These are phyloP conservation scores for Quercus phellos DNA, from an alignment of 331 rosid species.

Conservation along the genomic window DNA sequence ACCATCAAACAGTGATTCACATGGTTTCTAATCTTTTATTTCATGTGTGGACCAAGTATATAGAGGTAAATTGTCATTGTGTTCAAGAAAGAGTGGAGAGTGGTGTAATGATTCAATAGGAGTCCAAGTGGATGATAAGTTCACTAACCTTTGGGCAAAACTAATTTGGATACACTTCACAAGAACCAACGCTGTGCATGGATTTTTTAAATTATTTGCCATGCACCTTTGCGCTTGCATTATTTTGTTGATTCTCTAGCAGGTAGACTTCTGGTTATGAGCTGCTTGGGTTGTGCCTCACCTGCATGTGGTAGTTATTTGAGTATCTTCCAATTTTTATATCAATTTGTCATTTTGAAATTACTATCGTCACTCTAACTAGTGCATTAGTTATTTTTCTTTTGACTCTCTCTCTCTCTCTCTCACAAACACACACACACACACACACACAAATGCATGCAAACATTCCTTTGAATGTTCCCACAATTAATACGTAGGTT, in stretches of 20 bases:
- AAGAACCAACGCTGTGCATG: neutral
- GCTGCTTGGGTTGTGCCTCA: neutral
- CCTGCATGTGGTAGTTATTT: neutral
- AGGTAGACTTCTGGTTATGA: neutral
- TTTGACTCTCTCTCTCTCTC: neutral
- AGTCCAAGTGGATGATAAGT: too few species aligned
- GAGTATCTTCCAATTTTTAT: neutral
- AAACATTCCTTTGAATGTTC: neutral
- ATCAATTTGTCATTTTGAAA: too few species aligned
- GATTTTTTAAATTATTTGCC: neutral
- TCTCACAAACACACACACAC: neutral
- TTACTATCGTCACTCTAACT: too few species aligned
- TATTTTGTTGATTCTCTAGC: neutral
- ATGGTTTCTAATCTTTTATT: too few species aligned
- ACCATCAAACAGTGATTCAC: too few species aligned
- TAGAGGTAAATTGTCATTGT: too few species aligned
- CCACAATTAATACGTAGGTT: neutral
- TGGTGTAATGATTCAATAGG: too few species aligned
- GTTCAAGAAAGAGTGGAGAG: too few species aligned
- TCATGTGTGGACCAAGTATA: too few species aligned
- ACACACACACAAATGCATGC: neutral
- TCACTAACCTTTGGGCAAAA: too few species aligned
- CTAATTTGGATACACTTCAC: too few species aligned
- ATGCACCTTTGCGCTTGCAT: neutral
- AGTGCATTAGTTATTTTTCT: neutral